phyloP scores from a whole-genome alignment of 2,329 filamentous ascomycete species.

The Coniochaeta hoffmannii region DNA sequence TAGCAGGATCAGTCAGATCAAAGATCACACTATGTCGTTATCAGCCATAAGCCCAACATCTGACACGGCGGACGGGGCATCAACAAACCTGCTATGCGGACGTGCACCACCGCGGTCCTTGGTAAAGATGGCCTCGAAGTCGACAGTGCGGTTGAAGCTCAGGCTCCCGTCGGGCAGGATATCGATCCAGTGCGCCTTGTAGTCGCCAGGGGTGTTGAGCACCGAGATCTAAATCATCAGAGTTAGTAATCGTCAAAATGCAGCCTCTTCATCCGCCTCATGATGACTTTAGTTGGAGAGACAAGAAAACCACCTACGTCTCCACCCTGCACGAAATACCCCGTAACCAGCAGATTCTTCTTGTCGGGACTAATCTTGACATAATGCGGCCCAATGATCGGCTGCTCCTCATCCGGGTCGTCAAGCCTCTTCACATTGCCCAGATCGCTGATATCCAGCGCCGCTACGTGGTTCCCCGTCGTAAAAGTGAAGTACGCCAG shows the following conservation, averaged over 20 bases:
- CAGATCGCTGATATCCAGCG: constrained; percentile 55
- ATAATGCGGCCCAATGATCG: constrained; percentile 55
- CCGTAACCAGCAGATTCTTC: constrained; percentile 57
- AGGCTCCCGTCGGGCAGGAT: constrained; percentile 46
- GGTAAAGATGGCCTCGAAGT: constrained; percentile 46
- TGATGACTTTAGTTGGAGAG: neutral
- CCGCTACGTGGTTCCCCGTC: constrained; percentile 53
- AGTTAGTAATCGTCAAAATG: neutral
- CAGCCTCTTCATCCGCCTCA: neutral
- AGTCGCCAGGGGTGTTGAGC: constrained; percentile 54
- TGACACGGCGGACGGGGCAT: no score
- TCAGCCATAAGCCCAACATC: no score
- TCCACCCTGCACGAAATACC: constrained; percentile 58
- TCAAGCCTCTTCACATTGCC: constrained; percentile 53
- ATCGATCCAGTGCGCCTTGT: constrained; percentile 56
- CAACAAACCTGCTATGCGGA: no score
- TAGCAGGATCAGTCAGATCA: constrained; percentile 45
- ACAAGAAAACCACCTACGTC: constrained; percentile 25
- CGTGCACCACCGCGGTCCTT: constrained; percentile 45
- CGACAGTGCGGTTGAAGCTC: constrained; percentile 51
- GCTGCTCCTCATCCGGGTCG: constrained; percentile 49
- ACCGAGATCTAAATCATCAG: constrained; percentile 51
- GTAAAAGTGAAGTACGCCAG: constrained; percentile 54
- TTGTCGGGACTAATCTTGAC: constrained; percentile 58
- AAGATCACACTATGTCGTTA: constrained; percentile 49